phyloP scores from a whole-genome alignment of 1,284 basidiomycete species.

The Pseudozyma sp. region DNA sequence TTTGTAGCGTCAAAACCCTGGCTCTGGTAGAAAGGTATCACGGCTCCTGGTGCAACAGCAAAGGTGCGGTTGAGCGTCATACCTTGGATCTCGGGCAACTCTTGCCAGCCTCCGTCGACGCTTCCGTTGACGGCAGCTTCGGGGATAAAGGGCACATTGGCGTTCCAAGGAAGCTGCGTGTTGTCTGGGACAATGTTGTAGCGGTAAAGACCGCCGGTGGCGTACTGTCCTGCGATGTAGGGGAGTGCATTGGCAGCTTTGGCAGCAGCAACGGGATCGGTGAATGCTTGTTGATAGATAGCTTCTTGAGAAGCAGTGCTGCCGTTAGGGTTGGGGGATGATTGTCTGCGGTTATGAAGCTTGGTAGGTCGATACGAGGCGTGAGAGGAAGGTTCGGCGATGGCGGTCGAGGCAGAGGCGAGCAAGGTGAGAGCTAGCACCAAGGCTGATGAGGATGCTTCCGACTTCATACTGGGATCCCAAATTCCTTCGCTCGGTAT shows the following conservation, averaged over 20 bases:
- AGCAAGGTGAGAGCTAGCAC: constrained; percentile 15
- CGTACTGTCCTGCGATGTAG: constrained; percentile 41
- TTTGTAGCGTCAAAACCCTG: constrained; percentile 36
- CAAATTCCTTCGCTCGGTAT: too few species aligned
- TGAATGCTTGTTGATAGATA: constrained; percentile 43
- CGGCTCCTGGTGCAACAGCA: constrained; percentile 27
- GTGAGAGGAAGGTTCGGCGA: constrained; percentile 17
- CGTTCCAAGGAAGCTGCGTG: constrained; percentile 58
- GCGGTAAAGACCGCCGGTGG: constrained; percentile 20
- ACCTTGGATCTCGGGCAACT: constrained; percentile 43
- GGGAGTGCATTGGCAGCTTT: constrained; percentile 45
- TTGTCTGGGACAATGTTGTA: constrained; percentile 40
- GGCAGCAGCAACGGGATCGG: constrained; percentile 60
- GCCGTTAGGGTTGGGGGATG: constrained; percentile 2
- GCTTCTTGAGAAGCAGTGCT: constrained; percentile 20
- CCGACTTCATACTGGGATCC: constrained; percentile 9
- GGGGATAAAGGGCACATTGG: constrained; percentile 33
- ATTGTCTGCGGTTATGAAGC: constrained; percentile 22
- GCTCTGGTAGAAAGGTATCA: constrained; percentile 61
- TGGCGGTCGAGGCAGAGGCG: not conserved
- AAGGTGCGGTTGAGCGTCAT: constrained; percentile 60
- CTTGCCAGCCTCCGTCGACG: constrained; percentile 70
- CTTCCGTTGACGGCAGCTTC: constrained; percentile 49
- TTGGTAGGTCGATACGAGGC: constrained; percentile 13
- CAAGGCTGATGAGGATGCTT: not conserved